Percentiles rank a stretch among this genome's conserved stretches.
These are phyloP conservation scores for Alternaria arborescens DNA, from an alignment of 2,329 filamentous ascomycete species.

Conservation along the genomic window DNA sequence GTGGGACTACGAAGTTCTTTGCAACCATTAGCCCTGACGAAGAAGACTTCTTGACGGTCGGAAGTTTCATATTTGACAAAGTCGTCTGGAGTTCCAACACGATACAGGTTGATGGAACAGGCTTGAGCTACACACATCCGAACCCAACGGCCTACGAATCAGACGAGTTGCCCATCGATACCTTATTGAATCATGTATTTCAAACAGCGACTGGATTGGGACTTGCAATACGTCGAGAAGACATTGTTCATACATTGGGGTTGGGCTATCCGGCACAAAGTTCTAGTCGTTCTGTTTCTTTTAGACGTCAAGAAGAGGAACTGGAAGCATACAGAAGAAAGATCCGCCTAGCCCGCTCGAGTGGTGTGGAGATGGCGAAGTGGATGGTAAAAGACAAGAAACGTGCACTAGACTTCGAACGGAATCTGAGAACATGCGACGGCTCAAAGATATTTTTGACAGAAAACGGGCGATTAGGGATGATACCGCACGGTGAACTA, in stretches of 20 bases:
- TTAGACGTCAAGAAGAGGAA: accelerated
- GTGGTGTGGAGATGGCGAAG: too few species aligned
- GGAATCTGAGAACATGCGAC: accelerated
- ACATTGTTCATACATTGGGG: accelerated
- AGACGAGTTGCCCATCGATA: background rate
- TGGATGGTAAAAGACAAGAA: accelerated
- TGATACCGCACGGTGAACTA: accelerated
- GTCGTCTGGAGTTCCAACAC: background rate
- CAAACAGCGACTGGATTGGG: background rate
- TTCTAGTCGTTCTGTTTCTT: accelerated
- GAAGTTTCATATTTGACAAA: background rate
- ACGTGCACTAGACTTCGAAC: accelerated
- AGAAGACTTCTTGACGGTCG: accelerated
- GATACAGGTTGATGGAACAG: accelerated
- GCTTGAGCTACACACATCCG: background rate
- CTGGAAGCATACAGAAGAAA: too few species aligned
- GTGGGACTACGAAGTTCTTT: accelerated
- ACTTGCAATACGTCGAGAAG: background rate
- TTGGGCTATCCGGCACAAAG: too few species aligned
- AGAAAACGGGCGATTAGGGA: background rate
- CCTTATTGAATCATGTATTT: background rate
- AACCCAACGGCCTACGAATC: accelerated
- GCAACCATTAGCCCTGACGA: accelerated
- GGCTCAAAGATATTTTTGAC: background rate
- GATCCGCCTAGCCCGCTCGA: too few species aligned